Base-by-base conservation (phyloP, 495 filamentous ascomycete species). In the Friedmanniomyces endolithicus region DNA sequence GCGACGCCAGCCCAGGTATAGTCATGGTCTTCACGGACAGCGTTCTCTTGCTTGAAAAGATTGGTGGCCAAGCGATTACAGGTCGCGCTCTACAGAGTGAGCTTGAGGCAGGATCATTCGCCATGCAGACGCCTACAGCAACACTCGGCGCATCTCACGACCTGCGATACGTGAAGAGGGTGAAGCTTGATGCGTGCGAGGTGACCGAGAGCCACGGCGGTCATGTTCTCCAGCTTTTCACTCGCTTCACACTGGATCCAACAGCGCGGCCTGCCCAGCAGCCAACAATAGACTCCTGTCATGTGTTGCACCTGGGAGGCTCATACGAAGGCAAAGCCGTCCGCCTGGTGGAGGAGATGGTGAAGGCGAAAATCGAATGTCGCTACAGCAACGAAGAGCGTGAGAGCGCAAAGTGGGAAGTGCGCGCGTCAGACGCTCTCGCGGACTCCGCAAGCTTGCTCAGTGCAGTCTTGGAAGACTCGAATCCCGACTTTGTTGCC, bases 11-110 rank as follows among this genome's bases (percentile, higher is more conserved):
- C 17, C 58, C 66, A 11, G 84, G 84, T 0, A 81, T 96, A 23
- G 70, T 97, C 48, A 71, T 97, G 2, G 71, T 97, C 3, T 98
- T 96, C 67, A 78, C 86, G 3, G 89, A 95, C 60, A 83, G 77
- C 51, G 56, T 96, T 19, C 80, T 94, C 35, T 70, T 95, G 22
- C 69, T 96, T 8, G 78, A 79, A 39, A 94, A 88, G 60, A 70
- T 75, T 12, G 67, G 73, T 22, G 74, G 74, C 4, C 75, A 75
- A 48, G 77, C 70, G 14, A 71, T 84, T 40, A 85, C 86, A 3
- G 88, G 87, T 9, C 81, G 87, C 39, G 85, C 85, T 55, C 66
- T 98, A 25, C 63, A 94, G 52, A 81, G 87, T 24, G 89, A 96
- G 65, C 41, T 59, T 17, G 55, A 60, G 11, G 52, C 31, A 25